Evolutionary conservation across 805 yeast species (phyloP).

Genomic region (Cyberlindnera mrakii): DNA sequence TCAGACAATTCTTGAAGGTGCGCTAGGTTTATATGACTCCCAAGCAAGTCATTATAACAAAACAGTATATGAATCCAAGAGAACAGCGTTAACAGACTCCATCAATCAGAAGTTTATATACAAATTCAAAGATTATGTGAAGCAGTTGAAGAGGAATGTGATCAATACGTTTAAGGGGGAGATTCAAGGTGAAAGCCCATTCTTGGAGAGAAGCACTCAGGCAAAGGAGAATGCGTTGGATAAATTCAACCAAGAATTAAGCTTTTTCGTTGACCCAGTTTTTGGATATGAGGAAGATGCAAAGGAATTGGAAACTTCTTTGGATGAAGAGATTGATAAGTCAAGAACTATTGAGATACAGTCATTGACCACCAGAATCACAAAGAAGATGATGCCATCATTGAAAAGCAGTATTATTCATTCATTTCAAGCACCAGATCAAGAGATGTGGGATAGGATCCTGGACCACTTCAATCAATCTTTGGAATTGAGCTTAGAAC

Average conservation of each 20-base stretch:
- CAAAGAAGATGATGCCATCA: constrained; percentile 39
- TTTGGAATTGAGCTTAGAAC: constrained; percentile 28
- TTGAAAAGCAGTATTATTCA: constrained; percentile 48
- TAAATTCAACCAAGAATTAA: constrained; percentile 11
- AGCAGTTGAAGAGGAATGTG: constrained; percentile 29
- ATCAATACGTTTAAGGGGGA: too few relatives aligned
- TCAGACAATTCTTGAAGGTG: constrained; percentile 35
- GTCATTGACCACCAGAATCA: constrained; percentile 33
- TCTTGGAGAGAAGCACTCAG: constrained; percentile 26
- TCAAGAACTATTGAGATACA: constrained; percentile 21
- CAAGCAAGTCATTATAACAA: constrained; percentile 72
- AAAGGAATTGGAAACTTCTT: constrained; percentile 23
- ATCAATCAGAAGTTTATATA: constrained; percentile 41
- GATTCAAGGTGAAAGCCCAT: constrained; percentile 18
- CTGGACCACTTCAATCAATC: constrained; percentile 36
- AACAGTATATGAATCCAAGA: constrained; percentile 61
- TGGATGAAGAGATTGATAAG: constrained; percentile 22
- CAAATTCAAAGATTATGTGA: constrained; percentile 37
- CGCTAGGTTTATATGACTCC: constrained; percentile 52
- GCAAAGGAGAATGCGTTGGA: constrained; percentile 24
- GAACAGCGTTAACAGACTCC: constrained; percentile 39
- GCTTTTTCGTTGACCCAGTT: constrained; percentile 13
- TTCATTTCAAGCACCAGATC: constrained; percentile 43
- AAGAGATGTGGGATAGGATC: constrained; percentile 57
- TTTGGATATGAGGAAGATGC: constrained; percentile 30